These are phyloP conservation scores for Tylopilus intermedius DNA, from an alignment of 768 basidiomycete species.

Conservation along the genomic window DNA sequence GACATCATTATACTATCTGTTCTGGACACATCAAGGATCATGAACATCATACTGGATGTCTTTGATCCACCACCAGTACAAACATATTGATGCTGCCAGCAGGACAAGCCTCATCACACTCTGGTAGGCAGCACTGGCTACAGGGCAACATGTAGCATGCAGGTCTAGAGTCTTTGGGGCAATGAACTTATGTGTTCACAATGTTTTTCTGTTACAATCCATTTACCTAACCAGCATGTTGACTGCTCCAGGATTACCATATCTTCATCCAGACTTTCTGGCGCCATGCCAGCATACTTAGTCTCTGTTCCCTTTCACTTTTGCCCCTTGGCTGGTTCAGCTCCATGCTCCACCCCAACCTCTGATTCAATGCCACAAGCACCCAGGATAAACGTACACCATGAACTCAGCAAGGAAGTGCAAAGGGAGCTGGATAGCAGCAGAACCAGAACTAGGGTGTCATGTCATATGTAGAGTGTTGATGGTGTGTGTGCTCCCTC, in stretches of 20 bases:
- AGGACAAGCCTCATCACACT: too few species aligned
- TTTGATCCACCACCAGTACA: too few species aligned
- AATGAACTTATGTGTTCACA: too few species aligned
- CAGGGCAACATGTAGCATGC: too few species aligned
- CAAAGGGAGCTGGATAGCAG: constrained; percentile 59
- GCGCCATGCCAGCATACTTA: constrained; percentile 4
- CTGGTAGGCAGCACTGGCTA: too few species aligned
- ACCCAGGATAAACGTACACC: constrained; percentile 40
- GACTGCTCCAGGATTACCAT: constrained; percentile 4
- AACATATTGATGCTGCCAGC: too few species aligned
- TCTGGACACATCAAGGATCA: too few species aligned
- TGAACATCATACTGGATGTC: too few species aligned
- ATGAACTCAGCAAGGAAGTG: constrained; percentile 26
- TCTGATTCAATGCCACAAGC: constrained; percentile 44
- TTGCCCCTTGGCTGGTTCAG: not conserved
- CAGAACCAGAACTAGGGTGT: constrained; percentile 57
- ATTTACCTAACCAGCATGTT: constrained; percentile 11
- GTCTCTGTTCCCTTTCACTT: not conserved
- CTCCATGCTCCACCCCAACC: too few species aligned
- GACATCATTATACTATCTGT: too few species aligned
- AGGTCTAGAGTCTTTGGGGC: too few species aligned
- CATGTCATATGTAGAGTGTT: constrained; percentile 56
- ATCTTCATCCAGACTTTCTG: constrained; percentile 1
- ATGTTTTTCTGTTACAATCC: too few species aligned
- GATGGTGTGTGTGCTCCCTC: constrained; percentile 38